Evolutionary conservation across 2,329 filamentous ascomycete species (phyloP), one percentile per base, ranked within the genome.

Genomic region (Amesomyces nigricolor): DNA sequence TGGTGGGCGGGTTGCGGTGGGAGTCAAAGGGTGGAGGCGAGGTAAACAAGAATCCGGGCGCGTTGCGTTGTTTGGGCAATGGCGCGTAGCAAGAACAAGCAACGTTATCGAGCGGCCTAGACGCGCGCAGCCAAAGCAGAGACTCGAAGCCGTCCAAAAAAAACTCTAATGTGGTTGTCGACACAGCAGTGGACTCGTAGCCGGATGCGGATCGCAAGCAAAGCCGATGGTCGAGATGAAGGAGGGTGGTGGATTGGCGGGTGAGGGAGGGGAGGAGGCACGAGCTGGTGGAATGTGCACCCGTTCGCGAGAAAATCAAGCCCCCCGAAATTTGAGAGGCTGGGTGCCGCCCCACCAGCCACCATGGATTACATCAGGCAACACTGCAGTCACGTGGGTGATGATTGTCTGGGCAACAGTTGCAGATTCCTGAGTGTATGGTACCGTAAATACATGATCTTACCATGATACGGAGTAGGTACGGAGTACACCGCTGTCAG

Each of bases 321-420:
- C 40, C 58, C 49, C 56, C 58, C 56, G 53, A 64, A 64, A 64
- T 62, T 58, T 62, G 60, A 64, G 62, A 62, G 62, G 62, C 62
- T 64, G 62, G 62, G 54, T 22, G 17, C 16, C n/a, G 40, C 54
- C 54, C 54, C 54, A 56, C 54, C 44, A 56, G 51, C 52, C 47
- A 47, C 56, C 52, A 42, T 26, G 22, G 22, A 26, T 38, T 19
- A 8, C 38, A 46, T 45, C 43, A 47, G 51, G 51, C 44, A 43
- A 16, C 44, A 26, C 4, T 4, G 32, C 32, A n/a, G 46, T 55
- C 52, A 58, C 56, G 56, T 58, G 51, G 39, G 9, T 11, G 16
- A 29, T 11, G 16, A 29, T 17, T 44, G 39, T 44, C 30, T 14
- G 32, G 29, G 9, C 40, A 30, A 9, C 37, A 30, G 30, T 26